A percentile compares a stretch with the other conserved stretches of the same genome.
These are phyloP conservation scores for Phanerochaete sordida DNA, from an alignment of 768 basidiomycete genomes.

Conservation along the genomic window DNA sequence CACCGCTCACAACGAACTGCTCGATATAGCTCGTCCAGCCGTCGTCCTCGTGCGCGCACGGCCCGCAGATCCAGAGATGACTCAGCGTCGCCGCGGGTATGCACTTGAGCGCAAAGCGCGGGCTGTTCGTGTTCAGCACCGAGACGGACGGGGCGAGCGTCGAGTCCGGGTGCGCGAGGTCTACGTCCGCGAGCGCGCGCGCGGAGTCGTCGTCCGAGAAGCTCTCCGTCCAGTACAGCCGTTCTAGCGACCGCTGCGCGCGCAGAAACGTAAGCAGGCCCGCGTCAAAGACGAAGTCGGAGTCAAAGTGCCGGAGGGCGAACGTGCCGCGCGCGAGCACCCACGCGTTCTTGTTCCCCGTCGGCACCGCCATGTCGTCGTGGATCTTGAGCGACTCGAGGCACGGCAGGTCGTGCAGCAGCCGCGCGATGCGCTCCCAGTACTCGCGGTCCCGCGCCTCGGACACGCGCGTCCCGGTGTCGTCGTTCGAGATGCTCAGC, in stretches of 20 bases:
- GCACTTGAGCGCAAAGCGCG: slow-evolving; percentile 10
- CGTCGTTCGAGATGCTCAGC: slow-evolving; percentile 12
- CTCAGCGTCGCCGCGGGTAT: slow-evolving; percentile 10
- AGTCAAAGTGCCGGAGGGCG: slow-evolving; percentile 11
- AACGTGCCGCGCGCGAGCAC: slow-evolving; percentile 14
- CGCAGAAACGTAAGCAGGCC: slow-evolving; percentile 11
- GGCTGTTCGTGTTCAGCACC: slow-evolving; percentile 12
- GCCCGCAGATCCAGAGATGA: slow-evolving; percentile 16
- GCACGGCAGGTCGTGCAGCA: slow-evolving; percentile 11
- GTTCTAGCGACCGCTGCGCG: slow-evolving; percentile 9
- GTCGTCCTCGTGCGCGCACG: slow-evolving; percentile 9
- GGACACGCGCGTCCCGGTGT: not conserved
- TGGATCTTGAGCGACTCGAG: slow-evolving; percentile 15
- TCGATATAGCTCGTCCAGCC: slow-evolving; percentile 11
- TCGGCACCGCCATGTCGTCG: slow-evolving; percentile 10
- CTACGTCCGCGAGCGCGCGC: not conserved
- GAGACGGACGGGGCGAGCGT: slow-evolving; percentile 4
- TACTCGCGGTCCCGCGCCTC: slow-evolving; percentile 7
- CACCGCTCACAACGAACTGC: not conserved
- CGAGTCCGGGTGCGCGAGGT: not conserved
- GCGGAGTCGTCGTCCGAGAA: slow-evolving; percentile 3
- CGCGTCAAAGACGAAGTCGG: slow-evolving; percentile 15
- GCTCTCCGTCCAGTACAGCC: slow-evolving; percentile 13
- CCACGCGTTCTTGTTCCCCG: slow-evolving; percentile 13
- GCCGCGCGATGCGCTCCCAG: slow-evolving; percentile 13